Percentiles rank a stretch among this genome's conserved stretches.
Evolutionary conservation across 2,329 filamentous ascomycete genomes (phyloP).

Genomic region (Zymoseptoria pseudotritici): DNA sequence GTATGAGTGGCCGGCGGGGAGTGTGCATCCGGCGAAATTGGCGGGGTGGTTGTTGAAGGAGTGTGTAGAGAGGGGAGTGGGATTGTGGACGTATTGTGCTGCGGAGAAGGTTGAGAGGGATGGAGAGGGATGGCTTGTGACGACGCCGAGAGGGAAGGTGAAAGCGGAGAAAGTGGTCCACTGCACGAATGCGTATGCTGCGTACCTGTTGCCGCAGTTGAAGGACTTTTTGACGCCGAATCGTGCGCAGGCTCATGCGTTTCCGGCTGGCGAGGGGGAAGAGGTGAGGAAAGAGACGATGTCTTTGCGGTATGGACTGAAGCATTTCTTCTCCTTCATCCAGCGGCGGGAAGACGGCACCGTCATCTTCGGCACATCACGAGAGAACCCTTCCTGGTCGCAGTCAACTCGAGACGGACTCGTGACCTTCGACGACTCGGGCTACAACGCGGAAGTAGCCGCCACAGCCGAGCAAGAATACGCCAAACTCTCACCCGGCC

Average conservation of each 20-base stretch:
- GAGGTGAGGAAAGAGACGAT: slow-evolving; percentile 35
- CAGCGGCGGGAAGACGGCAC: slow-evolving; percentile 39
- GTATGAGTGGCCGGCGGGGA: slow-evolving; percentile 47
- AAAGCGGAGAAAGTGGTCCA: slow-evolving; percentile 29
- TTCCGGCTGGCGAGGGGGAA: slow-evolving; percentile 33
- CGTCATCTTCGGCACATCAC: slow-evolving; percentile 37
- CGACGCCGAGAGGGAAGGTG: slow-evolving; percentile 31
- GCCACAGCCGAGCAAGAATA: slow-evolving; percentile 34
- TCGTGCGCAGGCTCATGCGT: slow-evolving; percentile 39
- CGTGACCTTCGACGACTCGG: slow-evolving; percentile 35
- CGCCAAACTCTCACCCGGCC: slow-evolving; percentile 29
- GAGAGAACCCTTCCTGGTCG: slow-evolving; percentile 33
- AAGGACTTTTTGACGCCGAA: slow-evolving; percentile 35
- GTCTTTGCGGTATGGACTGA: slow-evolving; percentile 40
- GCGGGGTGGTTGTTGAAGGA: slow-evolving; percentile 41
- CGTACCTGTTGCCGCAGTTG: slow-evolving; percentile 33
- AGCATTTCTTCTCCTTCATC: slow-evolving; percentile 46
- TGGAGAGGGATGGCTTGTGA: slow-evolving; percentile 26
- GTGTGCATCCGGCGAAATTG: slow-evolving; percentile 44
- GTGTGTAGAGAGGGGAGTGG: slow-evolving; percentile 33
- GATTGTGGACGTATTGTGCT: slow-evolving; percentile 39
- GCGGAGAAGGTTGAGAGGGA: slow-evolving; percentile 23
- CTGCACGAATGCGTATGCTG: slow-evolving; percentile 37
- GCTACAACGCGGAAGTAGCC: slow-evolving; percentile 35
- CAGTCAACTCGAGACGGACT: slow-evolving; percentile 15